Evolutionary conservation across 2,329 filamentous ascomycete species (phyloP).

Genomic region (Sporothrix luriei): DNA sequence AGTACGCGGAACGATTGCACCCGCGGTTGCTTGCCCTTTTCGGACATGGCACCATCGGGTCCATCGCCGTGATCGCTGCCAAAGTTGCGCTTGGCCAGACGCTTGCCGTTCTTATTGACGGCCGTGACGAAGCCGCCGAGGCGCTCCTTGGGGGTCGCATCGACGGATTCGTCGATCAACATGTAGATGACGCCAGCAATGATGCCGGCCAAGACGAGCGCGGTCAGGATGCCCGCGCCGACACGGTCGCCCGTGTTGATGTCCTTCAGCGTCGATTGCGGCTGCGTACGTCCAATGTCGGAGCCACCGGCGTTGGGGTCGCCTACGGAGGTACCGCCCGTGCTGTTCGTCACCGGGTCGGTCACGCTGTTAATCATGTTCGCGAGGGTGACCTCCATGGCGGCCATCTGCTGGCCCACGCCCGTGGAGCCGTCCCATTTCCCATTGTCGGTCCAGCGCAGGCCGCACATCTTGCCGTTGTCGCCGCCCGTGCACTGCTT

Average conservation of each 20-base stretch:
- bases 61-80: background rate
- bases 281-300: conserved; percentile 27
- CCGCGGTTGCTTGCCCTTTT: conserved; percentile 27
- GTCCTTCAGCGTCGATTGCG: background rate
- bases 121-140: conserved; percentile 38
- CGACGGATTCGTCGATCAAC: conserved; percentile 52
- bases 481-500: conserved; percentile 60
- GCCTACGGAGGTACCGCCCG: conserved; percentile 55
- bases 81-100: conserved; percentile 23
- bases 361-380: conserved; percentile 56
- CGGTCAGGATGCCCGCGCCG: conserved; percentile 36
- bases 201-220: conserved; percentile 57
- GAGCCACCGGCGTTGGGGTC: conserved; percentile 47
- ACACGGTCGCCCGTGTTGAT: conserved; percentile 32
- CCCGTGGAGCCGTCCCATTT: conserved; percentile 62
- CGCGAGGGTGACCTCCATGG: conserved; percentile 65
- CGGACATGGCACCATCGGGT: conserved; percentile 18
- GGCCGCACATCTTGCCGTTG: conserved; percentile 61
- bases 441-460: conserved; percentile 55
- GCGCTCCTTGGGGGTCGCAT: conserved; percentile 43
- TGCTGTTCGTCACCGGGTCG: conserved; percentile 46
- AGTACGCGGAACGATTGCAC: conserved; percentile 22
- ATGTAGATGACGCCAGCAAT: conserved; percentile 57
- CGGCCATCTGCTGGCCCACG: conserved; percentile 72
- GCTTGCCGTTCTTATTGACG: conserved; percentile 28